phyloP scores from a whole-genome alignment of 768 basidiomycete species.

The Favolaschia claudopus region DNA sequence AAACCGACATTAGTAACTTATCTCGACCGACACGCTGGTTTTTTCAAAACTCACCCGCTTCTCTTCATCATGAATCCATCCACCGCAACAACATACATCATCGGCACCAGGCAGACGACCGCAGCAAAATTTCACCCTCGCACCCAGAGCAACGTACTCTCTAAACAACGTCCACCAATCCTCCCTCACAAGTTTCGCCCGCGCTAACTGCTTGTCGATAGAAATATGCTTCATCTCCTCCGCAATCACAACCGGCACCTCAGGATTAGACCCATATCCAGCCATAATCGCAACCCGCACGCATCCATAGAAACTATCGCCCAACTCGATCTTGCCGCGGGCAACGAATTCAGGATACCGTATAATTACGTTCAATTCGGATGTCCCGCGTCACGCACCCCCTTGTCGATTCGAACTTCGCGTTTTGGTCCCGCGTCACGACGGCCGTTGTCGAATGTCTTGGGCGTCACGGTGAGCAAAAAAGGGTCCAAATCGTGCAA shows the following conservation, averaged over 20 bases:
- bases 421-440: too few relatives aligned
- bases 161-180: slow-evolving; percentile 4
- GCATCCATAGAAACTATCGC: not conserved
- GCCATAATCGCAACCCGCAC: not conserved
- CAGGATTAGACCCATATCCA: not conserved
- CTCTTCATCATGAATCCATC: slow-evolving; percentile 9
- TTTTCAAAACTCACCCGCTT: not conserved
- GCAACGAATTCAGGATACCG: not conserved
- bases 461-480: too few relatives aligned
- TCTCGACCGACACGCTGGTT: too few relatives aligned
- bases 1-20: too few relatives aligned
- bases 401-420: too few relatives aligned
- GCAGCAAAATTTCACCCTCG: slow-evolving; percentile 10
- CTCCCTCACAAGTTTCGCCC: not conserved
- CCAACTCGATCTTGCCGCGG: not conserved
- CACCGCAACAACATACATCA: slow-evolving; percentile 2
- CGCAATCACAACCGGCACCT: not conserved
- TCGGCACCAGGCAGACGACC: not conserved
- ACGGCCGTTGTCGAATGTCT: too few relatives aligned
- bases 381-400: too few relatives aligned
- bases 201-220: not conserved
- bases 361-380: too few relatives aligned
- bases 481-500: too few relatives aligned
- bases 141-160: not conserved
- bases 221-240: not conserved